These are phyloP conservation scores for Syncephalastrum contaminatum DNA, from an alignment of 371 early-diverging fungal species.

Conservation along the genomic window DNA sequence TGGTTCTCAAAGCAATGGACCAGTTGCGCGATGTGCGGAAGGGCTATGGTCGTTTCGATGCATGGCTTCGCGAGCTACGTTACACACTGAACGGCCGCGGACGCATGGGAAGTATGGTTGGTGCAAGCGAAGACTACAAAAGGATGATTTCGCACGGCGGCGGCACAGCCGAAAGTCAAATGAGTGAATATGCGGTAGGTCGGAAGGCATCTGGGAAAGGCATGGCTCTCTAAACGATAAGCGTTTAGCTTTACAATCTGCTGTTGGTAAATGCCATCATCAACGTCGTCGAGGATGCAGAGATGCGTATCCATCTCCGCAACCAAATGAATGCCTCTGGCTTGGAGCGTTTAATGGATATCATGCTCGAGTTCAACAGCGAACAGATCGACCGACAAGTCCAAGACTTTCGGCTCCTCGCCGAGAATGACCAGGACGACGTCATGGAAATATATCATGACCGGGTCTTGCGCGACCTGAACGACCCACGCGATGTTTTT, in stretches of 20 bases:
- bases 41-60: conserved; percentile 72
- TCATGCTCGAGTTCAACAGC: conserved; percentile 64
- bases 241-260: conserved; percentile 70
- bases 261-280: conserved; percentile 83
- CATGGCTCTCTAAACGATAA: neutral
- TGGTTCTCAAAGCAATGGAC: conserved; percentile 74
- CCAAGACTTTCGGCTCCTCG: conserved; percentile 67
- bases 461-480: conserved; percentile 71
- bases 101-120: conserved; percentile 83
- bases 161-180: conserved; percentile 63
- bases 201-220: neutral
- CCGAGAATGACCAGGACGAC: conserved; percentile 79
- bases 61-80: conserved; percentile 78
- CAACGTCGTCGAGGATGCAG: conserved; percentile 78
- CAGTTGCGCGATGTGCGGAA: conserved; percentile 52
- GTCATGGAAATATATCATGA: conserved; percentile 78
- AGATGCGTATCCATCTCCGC: conserved; percentile 74
- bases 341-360: conserved; percentile 68
- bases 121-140: conserved; percentile 75
- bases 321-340: conserved; percentile 80
- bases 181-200: conserved; percentile 72
- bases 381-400: conserved; percentile 76
- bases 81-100: conserved; percentile 76
- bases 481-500: conserved; percentile 80
- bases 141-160: conserved; percentile 52